phyloP scores from a whole-genome alignment of 768 basidiomycete genomes.

The Candolleomyces efflorescens region DNA sequence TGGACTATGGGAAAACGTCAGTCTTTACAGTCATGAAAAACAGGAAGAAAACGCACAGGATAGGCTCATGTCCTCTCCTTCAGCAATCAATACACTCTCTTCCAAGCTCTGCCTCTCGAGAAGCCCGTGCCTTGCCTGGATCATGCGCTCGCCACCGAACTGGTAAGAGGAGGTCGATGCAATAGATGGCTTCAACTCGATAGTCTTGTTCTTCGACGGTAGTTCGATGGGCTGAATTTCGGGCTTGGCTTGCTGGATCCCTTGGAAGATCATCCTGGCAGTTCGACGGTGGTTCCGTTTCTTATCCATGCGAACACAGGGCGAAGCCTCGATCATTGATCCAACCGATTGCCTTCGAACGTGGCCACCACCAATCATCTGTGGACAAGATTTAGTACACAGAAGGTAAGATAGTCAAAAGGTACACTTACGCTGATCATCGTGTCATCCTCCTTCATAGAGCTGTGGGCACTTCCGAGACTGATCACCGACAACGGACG shows the following conservation, averaged over 20 bases:
- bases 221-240: conserved; percentile 24
- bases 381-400: background rate
- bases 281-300: conserved; percentile 20
- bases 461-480: conserved; percentile 42
- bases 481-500: conserved; percentile 66
- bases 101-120: conserved; percentile 66
- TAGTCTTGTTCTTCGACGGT: conserved; percentile 40
- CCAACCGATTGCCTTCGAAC: conserved; percentile 66
- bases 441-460: conserved; percentile 68
- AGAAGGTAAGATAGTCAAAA: background rate
- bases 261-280: conserved; percentile 23
- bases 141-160: conserved; percentile 69
- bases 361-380: conserved; percentile 82
- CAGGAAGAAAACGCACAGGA: conserved; percentile 41
- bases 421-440: conserved; percentile 64
- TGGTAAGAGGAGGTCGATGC: conserved; percentile 58
- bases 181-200: conserved; percentile 59
- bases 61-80: conserved; percentile 56
- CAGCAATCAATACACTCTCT: conserved; percentile 57
- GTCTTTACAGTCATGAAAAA: background rate
- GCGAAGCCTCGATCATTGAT: conserved; percentile 65
- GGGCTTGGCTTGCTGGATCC: conserved; percentile 17
- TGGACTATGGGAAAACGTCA: conserved; percentile 30
- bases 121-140: conserved; percentile 56
- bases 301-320: conserved; percentile 63